These are phyloP conservation scores for Trypethelium eluteriae DNA, from an alignment of 495 filamentous ascomycete species.

Conservation along the genomic window DNA sequence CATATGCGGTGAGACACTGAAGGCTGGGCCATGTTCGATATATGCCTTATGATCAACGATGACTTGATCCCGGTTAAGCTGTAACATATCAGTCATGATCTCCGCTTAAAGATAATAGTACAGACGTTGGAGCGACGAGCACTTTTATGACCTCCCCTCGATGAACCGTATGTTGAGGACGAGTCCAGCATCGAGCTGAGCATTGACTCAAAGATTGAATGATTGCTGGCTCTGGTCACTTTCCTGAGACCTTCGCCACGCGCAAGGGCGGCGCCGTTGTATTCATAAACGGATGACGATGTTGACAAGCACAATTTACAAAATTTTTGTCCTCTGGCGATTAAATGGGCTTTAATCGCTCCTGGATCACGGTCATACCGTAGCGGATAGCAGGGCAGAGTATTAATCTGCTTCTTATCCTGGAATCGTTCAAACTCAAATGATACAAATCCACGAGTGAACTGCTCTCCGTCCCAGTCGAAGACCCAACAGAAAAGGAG, in stretches of 20 bases:
- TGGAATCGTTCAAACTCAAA: conserved; percentile 1
- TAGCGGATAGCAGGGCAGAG: conserved; percentile 3
- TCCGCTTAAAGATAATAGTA: neutral
- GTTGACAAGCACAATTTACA: neutral
- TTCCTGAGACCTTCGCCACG: conserved; percentile 3
- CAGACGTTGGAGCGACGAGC: conserved; percentile 6
- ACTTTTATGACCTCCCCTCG: neutral
- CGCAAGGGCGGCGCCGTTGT: conserved; percentile 1
- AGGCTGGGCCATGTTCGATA: conserved; percentile 1
- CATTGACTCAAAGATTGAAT: neutral
- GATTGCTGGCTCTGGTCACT: neutral
- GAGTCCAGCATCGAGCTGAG: too few relatives aligned
- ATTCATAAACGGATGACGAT: neutral
- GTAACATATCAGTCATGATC: neutral
- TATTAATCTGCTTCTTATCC: neutral
- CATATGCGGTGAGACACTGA: neutral
- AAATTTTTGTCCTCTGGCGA: neutral
- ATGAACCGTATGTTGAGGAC: neutral
- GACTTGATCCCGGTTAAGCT: conserved; percentile 10
- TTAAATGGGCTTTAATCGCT: neutral
- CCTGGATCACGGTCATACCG: conserved; percentile 1
- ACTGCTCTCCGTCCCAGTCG: conserved; percentile 3
- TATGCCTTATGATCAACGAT: conserved; percentile 8
- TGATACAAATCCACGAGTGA: neutral
- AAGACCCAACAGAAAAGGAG: neutral